Base-by-base conservation (phyloP, 192 early-diverging fungal genomes). In the Rhizoclosmatium globosum region DNA sequence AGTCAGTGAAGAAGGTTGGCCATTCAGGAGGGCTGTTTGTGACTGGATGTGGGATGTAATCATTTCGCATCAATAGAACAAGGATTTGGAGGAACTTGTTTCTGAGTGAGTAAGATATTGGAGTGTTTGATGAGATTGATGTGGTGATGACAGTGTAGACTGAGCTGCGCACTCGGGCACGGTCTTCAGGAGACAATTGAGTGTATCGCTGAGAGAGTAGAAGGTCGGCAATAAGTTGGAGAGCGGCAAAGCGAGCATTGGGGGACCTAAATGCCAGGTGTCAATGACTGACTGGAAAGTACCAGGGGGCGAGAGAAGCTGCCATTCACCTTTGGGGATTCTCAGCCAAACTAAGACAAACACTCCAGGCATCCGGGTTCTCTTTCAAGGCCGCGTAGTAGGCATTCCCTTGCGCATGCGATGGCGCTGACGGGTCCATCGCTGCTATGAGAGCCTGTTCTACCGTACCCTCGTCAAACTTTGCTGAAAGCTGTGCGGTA, bases 11-110 rank as follows among this genome's bases (percentile, higher is more conserved):
- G 82, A 98, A 97, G 3, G 92, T 86, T 9, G 91, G 91, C 97
- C 97, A 98, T 50, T 89, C 88, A 47, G 88, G 85, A n/a, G 93
- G 93, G 17, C 38, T 23, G 13, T 71, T 46, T 2, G 50, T 38
- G 31, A 71, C 43, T 58, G 77, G 77, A 45, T 61, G 50, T n/a
- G 61, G 64, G 59, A 78, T 71, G 75, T 96, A 98, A 74, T 92
- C 87, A 66, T 92, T 87, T n/a, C 90, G 81, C 80, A 95, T 95
- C 3, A 98, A 81, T 48, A 95, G 74, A 19, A 95, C 92, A 17
- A 98, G 82, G 23, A 93, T 88, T 69, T 93, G 93, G 15, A 93
- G 92, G 61, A 95, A 88, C 78, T 96, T 98, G 82, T 97, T 98
- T 71, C 91, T 86, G 48, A 93, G 82, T 78, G 71, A 88, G 85